These are phyloP conservation scores for Achlya hypogyna DNA, from an alignment of 352 stramenopile species.

Conservation along the genomic window DNA sequence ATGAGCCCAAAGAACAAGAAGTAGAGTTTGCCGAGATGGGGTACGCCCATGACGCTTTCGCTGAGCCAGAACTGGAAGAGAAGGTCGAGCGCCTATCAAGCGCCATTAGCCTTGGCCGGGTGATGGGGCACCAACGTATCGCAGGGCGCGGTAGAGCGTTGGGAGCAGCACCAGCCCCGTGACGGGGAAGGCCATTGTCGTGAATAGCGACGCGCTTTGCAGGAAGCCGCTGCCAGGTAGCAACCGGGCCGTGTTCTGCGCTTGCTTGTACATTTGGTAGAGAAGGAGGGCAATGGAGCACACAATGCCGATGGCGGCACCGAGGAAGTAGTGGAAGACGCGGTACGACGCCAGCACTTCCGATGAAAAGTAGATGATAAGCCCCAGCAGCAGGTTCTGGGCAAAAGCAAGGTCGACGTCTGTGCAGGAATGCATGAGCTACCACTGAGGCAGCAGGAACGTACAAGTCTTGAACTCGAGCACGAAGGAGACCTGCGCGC, in stretches of 20 bases:
- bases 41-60: slow-evolving; percentile 61
- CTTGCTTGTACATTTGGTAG: slow-evolving; percentile 74
- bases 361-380: slow-evolving; percentile 62
- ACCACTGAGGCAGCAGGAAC: slow-evolving; percentile 29
- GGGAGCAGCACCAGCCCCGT: slow-evolving; percentile 71
- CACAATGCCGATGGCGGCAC: slow-evolving; percentile 52
- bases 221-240: slow-evolving; percentile 60
- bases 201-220: slow-evolving; percentile 53
- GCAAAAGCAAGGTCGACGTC: slow-evolving; percentile 27
- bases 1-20: slow-evolving; percentile 70
- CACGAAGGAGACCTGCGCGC: slow-evolving; percentile 39
- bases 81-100: slow-evolving; percentile 29
- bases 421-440: slow-evolving; percentile 19
- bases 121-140: slow-evolving; percentile 26
- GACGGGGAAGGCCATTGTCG: slow-evolving; percentile 61
- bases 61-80: slow-evolving; percentile 49
- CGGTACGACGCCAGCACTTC: slow-evolving; percentile 48
- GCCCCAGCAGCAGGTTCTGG: slow-evolving; percentile 64
- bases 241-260: slow-evolving; percentile 53
- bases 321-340: slow-evolving; percentile 71
- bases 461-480: slow-evolving; percentile 63
- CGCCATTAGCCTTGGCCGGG: not conserved
- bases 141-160: slow-evolving; percentile 51
- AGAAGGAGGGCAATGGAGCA: slow-evolving; percentile 68
- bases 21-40: slow-evolving; percentile 80